A percentile compares a stretch with the other conserved stretches of the same genome.
These are phyloP conservation scores for Colletotrichum lupini DNA, from an alignment of 2,329 filamentous ascomycete genomes.

Conservation along the genomic window DNA sequence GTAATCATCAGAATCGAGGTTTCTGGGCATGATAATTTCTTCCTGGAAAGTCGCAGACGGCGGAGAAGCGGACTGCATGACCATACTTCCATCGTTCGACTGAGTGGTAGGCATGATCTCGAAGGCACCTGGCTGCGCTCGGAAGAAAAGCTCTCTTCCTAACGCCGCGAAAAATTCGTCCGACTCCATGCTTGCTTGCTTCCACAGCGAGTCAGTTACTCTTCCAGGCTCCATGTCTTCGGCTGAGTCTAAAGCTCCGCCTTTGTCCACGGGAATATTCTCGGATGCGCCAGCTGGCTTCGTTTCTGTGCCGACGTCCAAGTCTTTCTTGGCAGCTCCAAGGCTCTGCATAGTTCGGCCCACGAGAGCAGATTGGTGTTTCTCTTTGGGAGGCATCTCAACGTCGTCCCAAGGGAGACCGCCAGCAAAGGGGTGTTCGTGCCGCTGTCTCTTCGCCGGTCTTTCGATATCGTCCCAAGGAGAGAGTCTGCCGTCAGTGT, in stretches of 20 bases:
- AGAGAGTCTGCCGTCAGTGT: slow-evolving; percentile 39
- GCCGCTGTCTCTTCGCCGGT: slow-evolving; percentile 12
- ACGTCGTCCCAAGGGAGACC: slow-evolving; percentile 14
- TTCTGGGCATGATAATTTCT: not conserved
- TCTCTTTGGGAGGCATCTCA: not conserved
- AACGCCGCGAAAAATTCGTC: slow-evolving; percentile 9
- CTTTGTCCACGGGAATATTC: not conserved
- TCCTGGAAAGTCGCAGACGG: not conserved
- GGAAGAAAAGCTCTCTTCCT: not conserved
- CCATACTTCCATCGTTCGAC: not conserved
- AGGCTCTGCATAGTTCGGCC: not conserved
- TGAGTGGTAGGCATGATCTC: not conserved
- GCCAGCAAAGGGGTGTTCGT: not conserved
- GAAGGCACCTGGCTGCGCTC: too few relatives aligned
- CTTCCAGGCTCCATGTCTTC: too few relatives aligned
- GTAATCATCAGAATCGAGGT: not conserved
- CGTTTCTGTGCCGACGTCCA: not conserved
- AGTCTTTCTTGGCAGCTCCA: not conserved
- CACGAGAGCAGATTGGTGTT: not conserved
- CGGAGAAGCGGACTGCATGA: not conserved
- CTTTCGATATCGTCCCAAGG: slow-evolving; percentile 41
- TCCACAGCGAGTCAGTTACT: not conserved
- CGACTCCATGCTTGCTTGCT: not conserved
- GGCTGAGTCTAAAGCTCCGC: not conserved
- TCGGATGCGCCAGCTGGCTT: not conserved